A percentile compares a stretch with the other conserved stretches of the same genome.
phyloP scores from a whole-genome alignment of 306 rosid genomes.

The Quercus agrifolia region DNA sequence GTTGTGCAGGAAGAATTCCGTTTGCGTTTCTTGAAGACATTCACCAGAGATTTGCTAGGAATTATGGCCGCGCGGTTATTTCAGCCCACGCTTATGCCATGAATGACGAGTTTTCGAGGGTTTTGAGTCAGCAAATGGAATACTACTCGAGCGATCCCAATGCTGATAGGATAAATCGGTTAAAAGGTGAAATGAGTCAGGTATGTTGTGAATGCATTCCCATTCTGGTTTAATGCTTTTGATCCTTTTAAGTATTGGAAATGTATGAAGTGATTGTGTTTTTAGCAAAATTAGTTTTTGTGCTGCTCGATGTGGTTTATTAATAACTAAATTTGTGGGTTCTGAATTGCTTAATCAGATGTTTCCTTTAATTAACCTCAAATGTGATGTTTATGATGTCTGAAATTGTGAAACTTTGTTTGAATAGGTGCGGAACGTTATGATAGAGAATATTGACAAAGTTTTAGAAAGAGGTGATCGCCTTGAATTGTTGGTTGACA shows the following conservation, averaged over 20 bases:
- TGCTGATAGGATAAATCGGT: slow-evolving; percentile 88
- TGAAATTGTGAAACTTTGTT: neutral
- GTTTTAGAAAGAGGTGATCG: slow-evolving; percentile 96
- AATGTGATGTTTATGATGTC: neutral
- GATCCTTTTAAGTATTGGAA: neutral
- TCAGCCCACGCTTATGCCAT: slow-evolving; percentile 86
- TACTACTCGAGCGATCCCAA: slow-evolving; percentile 92
- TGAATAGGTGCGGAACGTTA: slow-evolving; percentile 78
- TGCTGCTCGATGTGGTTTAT: neutral
- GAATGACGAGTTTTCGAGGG: slow-evolving; percentile 95
- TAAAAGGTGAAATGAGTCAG: slow-evolving; percentile 99
- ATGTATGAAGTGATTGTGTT: neutral
- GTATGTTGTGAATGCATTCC: slow-evolving; percentile 26
- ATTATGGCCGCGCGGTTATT: slow-evolving; percentile 80
- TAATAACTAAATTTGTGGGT: neutral
- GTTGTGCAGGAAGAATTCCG: slow-evolving; percentile 73
- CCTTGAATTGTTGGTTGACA: slow-evolving; percentile 93
- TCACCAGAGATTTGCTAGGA: slow-evolving; percentile 88
- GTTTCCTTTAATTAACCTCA: neutral
- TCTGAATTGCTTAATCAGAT: neutral
- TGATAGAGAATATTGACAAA: slow-evolving; percentile 97
- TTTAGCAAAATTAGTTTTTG: neutral
- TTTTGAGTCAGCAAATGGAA: slow-evolving; percentile 88
- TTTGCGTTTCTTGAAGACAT: slow-evolving; percentile 93
- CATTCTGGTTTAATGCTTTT: neutral